These are phyloP conservation scores for Erysimum cheiranthoides DNA, from an alignment of 345 rosid species.

Conservation along the genomic window DNA sequence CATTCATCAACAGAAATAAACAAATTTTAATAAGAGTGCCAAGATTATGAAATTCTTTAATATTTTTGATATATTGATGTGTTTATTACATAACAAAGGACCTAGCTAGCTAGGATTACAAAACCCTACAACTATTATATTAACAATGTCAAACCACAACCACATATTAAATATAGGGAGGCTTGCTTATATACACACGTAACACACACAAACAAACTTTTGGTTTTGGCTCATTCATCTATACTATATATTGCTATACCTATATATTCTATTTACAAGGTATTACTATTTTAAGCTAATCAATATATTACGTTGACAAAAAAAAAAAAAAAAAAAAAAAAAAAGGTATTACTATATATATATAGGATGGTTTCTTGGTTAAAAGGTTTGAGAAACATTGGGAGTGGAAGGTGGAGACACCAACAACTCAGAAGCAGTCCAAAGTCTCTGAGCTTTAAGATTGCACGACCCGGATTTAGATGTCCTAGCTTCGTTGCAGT, in stretches of 20 bases:
- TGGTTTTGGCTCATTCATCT: slow-evolving; percentile 1
- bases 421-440: slow-evolving; percentile 83
- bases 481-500: slow-evolving; percentile 80
- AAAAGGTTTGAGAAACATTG: slow-evolving; percentile 20
- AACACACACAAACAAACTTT: slow-evolving; percentile 7
- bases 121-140: slow-evolving; percentile 33
- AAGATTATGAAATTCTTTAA: not conserved
- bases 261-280: slow-evolving; percentile 19
- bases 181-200: not conserved
- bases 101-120: slow-evolving; percentile 33
- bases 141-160: slow-evolving; percentile 19
- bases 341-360: not conserved
- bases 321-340: no score
- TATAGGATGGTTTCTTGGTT: not conserved
- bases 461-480: slow-evolving; percentile 70
- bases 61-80: slow-evolving; percentile 22
- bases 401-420: slow-evolving; percentile 57
- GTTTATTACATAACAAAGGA: slow-evolving; percentile 16
- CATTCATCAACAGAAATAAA: not conserved
- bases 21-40: not conserved
- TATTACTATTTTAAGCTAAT: no score
- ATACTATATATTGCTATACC: slow-evolving; percentile 13
- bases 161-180: not conserved
- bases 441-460: slow-evolving; percentile 64
- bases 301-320: no score